phyloP scores from a whole-genome alignment of 257 asterid genomes.

The Ehretia macrophylla region DNA sequence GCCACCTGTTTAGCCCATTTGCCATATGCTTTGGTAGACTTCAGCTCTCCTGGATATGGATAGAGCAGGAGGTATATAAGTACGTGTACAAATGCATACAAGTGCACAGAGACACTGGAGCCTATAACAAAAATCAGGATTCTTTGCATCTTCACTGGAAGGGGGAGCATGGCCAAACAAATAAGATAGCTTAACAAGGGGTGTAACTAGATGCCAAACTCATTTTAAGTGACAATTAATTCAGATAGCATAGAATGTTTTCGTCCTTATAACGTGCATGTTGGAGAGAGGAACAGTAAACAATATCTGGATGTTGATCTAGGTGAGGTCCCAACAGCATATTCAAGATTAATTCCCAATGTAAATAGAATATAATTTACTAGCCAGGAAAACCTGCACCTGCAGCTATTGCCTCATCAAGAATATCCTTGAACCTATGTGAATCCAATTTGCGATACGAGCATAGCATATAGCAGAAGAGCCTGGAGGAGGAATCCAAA shows the following conservation, averaged over 20 bases:
- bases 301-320: too few species aligned
- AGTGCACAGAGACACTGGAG: background rate
- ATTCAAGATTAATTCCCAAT: background rate
- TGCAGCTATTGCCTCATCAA: slow-evolving; percentile 71
- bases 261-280: too few species aligned
- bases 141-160: too few species aligned
- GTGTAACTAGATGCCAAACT: background rate
- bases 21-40: slow-evolving; percentile 64
- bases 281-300: too few species aligned
- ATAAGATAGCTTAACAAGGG: background rate
- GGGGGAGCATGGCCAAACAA: too few species aligned
- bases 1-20: slow-evolving; percentile 88
- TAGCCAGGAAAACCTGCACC: slow-evolving; percentile 37
- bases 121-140: background rate
- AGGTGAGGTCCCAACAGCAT: background rate
- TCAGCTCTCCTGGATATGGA: slow-evolving; percentile 50
- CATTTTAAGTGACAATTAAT: too few species aligned
- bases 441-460: slow-evolving; percentile 81
- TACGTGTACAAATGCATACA: background rate
- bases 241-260: too few species aligned
- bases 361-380: background rate
- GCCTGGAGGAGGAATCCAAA: slow-evolving; percentile 38
- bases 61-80: background rate
- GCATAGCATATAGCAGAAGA: slow-evolving; percentile 93
- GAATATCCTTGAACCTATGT: slow-evolving; percentile 85